Evolutionary conservation across 2,329 filamentous ascomycete genomes (phyloP).

Genomic region (Colletotrichum orbiculare): DNA sequence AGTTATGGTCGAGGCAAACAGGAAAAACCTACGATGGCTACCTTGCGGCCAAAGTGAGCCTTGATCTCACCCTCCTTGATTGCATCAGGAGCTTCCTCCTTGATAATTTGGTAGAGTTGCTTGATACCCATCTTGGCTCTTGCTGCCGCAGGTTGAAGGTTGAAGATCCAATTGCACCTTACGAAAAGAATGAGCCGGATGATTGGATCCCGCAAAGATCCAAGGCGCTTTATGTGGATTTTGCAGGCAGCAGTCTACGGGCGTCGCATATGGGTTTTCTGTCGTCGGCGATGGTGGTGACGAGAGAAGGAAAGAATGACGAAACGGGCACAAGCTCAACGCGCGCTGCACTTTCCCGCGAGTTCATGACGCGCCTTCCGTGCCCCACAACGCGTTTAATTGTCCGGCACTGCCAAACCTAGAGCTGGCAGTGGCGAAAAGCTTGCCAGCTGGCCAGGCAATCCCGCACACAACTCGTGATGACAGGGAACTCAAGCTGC

Average conservation of each 20-base stretch:
- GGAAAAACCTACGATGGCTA: slow-evolving; percentile 81
- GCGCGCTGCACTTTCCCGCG: slow-evolving; percentile 11
- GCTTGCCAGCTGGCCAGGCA: too few species aligned
- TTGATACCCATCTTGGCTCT: slow-evolving; percentile 69
- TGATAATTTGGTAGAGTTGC: slow-evolving; percentile 83
- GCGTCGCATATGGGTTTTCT: background rate
- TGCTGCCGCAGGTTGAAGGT: background rate
- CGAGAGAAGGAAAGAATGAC: background rate
- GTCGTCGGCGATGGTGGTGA: background rate
- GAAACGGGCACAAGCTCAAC: slow-evolving; percentile 8
- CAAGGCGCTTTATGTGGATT: background rate
- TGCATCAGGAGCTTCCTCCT: slow-evolving; percentile 93
- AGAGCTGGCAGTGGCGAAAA: too few species aligned
- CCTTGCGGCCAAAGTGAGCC: slow-evolving; percentile 97
- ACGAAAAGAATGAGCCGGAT: background rate
- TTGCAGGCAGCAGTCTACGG: background rate
- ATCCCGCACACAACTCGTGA: too few species aligned
- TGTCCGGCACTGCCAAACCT: background rate
- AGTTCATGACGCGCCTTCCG: slow-evolving; percentile 28
- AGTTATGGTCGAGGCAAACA: background rate
- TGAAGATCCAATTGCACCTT: background rate
- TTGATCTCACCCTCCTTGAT: slow-evolving; percentile 99
- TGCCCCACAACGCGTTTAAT: slow-evolving; percentile 31
- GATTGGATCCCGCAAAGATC: background rate
- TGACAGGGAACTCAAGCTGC: too few species aligned